Conservation (phyloP, 2,329 filamentous ascomycete species). For the Sphaerostilbella broomeana region DNA sequence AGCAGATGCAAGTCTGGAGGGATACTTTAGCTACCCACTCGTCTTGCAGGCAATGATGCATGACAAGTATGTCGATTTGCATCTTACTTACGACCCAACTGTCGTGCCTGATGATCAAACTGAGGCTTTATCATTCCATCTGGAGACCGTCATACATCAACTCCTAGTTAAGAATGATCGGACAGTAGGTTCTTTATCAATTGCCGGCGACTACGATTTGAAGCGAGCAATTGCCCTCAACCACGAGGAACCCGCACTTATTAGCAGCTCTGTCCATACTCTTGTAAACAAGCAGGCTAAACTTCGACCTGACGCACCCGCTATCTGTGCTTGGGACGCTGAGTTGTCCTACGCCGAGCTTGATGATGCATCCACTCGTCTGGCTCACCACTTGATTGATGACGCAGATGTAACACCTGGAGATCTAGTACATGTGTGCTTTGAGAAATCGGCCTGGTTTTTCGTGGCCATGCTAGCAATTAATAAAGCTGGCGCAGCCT, state of each 20-base stretch:
- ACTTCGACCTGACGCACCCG: conserved; percentile 7
- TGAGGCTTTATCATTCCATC: conserved; percentile 12
- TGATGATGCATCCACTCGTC: conserved; percentile 5
- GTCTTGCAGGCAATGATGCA: conserved; percentile 10
- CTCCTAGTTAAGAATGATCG: too few species aligned
- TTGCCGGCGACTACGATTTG: conserved; percentile 6
- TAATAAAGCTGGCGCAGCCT: conserved; percentile 17
- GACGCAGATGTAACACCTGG: neutral
- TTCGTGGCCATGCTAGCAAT: conserved; percentile 16
- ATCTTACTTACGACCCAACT: conserved; percentile 10
- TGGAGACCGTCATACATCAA: conserved; percentile 12
- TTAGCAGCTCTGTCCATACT: conserved; percentile 10
- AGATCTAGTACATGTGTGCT: conserved; percentile 21
- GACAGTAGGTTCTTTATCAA: too few species aligned
- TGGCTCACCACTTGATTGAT: conserved; percentile 8
- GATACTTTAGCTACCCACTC: conserved; percentile 17
- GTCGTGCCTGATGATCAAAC: neutral
- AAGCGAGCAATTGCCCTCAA: conserved; percentile 4
- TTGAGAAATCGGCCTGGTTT: conserved; percentile 23
- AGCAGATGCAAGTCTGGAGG: neutral
- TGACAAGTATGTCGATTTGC: conserved; percentile 4
- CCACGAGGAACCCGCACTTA: conserved; percentile 3
- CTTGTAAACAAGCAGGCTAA: conserved; percentile 8
- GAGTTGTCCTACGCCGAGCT: conserved; percentile 10
- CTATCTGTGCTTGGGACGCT: conserved; percentile 15